phyloP scores from a whole-genome alignment of 1,284 basidiomycete genomes.

The Cryptococcus wingfieldii region DNA sequence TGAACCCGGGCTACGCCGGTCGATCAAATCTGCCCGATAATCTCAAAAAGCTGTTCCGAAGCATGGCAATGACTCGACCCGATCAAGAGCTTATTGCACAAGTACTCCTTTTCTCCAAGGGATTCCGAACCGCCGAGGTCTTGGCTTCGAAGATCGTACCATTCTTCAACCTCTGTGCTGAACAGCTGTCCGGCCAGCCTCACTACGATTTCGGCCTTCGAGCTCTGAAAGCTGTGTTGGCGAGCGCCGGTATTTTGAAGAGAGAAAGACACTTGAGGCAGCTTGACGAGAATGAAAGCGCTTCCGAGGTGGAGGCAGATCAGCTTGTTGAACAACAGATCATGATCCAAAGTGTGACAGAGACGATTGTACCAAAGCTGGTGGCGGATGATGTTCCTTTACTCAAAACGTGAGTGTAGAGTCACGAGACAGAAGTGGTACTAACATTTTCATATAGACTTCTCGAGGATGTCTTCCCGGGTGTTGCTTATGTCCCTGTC shows the following conservation, averaged over 20 bases:
- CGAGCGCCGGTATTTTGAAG: conserved; percentile 96
- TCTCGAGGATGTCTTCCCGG: conserved; percentile 95
- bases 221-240: conserved; percentile 92
- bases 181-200: conserved; percentile 93
- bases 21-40: conserved; percentile 96
- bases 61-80: conserved; percentile 98
- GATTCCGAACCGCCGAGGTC: conserved; percentile 93
- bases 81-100: conserved; percentile 98
- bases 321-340: conserved; percentile 91
- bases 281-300: conserved; percentile 26
- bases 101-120: conserved; percentile 99
- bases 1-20: conserved; percentile 94
- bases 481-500: conserved; percentile 83
- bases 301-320: conserved; percentile 48
- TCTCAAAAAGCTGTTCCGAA: conserved; percentile 61
- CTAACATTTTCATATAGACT: conserved; percentile 56
- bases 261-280: conserved; percentile 66
- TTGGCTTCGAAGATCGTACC: conserved; percentile 97
- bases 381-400: conserved; percentile 96
- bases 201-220: conserved; percentile 99
- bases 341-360: conserved; percentile 97
- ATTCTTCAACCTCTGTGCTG: conserved; percentile 97
- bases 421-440: not conserved
- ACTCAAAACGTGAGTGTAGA: conserved; percentile 66
- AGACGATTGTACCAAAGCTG: conserved; percentile 97